phyloP scores from a whole-genome alignment of 2,329 filamentous ascomycete genomes.

The Paraphoma chrysanthemicola region DNA sequence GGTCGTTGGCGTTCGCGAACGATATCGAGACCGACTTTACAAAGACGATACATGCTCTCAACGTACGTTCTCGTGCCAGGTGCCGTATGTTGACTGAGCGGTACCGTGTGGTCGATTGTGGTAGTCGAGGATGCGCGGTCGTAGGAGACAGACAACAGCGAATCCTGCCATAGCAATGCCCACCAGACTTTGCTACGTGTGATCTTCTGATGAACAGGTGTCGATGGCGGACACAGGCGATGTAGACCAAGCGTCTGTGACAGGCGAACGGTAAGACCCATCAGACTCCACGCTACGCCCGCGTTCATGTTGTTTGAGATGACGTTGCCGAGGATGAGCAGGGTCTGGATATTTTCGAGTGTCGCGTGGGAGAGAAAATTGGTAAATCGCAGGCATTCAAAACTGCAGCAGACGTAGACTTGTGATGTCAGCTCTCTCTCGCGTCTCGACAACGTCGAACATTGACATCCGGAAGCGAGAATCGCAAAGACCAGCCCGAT shows the following conservation, averaged over 20 bases:
- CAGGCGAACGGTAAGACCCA: constrained; percentile 65
- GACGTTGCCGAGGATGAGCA: constrained; percentile 68
- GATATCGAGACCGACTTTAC: constrained; percentile 66
- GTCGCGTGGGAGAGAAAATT: constrained; percentile 69
- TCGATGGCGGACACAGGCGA: constrained; percentile 62
- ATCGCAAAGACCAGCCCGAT: constrained; percentile 67
- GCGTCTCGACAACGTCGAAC: constrained; percentile 63
- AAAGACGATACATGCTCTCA: constrained; percentile 63
- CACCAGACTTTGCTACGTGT: constrained; percentile 57
- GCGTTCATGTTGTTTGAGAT: constrained; percentile 70
- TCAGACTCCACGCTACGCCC: constrained; percentile 67
- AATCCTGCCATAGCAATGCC: constrained; percentile 71
- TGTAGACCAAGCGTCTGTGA: constrained; percentile 67
- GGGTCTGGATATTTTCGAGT: constrained; percentile 67
- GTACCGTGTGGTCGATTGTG: constrained; percentile 56
- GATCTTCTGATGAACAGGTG: constrained; percentile 53
- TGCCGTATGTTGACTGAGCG: constrained; percentile 49
- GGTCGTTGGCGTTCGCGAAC: constrained; percentile 64
- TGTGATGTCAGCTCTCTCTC: constrained; percentile 69
- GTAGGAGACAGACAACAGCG: constrained; percentile 68
- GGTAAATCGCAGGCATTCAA: constrained; percentile 68
- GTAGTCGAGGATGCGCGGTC: constrained; percentile 66
- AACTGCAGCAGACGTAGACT: constrained; percentile 70
- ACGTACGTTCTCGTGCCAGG: constrained; percentile 63
- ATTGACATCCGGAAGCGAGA: constrained; percentile 68